Base-by-base conservation (phyloP, 148 eudicot species). In the Persicaria maculosa region DNA sequence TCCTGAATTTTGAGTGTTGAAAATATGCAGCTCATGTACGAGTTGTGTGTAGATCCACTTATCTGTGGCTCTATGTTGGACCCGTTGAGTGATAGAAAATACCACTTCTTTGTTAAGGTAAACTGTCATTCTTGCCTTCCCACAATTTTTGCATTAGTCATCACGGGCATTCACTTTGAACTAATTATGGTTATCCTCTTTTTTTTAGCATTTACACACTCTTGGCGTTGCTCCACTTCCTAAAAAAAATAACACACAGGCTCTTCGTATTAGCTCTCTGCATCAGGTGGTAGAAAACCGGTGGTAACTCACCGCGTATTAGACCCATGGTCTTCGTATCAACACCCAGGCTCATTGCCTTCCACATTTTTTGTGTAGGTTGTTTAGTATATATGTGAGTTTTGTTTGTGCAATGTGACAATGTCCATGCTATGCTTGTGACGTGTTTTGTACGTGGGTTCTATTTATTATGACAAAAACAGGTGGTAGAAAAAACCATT, bases 31-130 rank as follows among this genome's bases (percentile, higher is more conserved):
- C 94, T 96, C 45, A 86, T 96, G 74, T 88, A 92, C 77, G 94
- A 92, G 77, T 79, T 92, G 79, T 90, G 97, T 79, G 84, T 83
- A 75, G 97, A 92, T 84, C 92, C 93, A 79, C 85, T 96, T 70
- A 90, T 97, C 40, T 88, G 86, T 75, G 89, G 87, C 54, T 93
- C 99, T 36, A 80, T 83, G 72, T 84, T 96, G 96, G 99, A 96
- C 79, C 84, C 92, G 65, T 76, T 96, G 88, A 84, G 93, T 78
- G 89, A 61, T 74, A 92, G 81, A 71, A 92, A 84, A 81, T 96
- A 96, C 79, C 88, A 84, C 25, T 96, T 89, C 78, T 92, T 96
- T 82, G 87, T 96, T 7, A 89, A 92, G 97, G 99, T 92, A 84
- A 6, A 50, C 6, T 79, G 5, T 9, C 7, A 40, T 31, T 48